A percentile compares a stretch with the other conserved stretches of the same genome.
phyloP scores from a whole-genome alignment of 148 eudicot species.

The Spergularia bocconei region DNA sequence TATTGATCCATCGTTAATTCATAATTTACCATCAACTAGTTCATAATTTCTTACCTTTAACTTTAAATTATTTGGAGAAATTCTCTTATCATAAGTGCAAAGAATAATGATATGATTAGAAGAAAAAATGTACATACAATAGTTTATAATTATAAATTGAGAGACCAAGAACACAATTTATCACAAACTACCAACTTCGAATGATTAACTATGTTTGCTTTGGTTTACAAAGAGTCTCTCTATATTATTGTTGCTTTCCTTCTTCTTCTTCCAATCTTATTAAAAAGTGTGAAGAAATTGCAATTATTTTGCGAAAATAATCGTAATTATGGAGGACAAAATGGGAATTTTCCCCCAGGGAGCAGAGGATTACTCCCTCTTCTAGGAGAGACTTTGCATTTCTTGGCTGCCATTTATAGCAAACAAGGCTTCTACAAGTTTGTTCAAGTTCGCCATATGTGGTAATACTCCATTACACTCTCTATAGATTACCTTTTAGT shows the following conservation, averaged over 20 bases:
- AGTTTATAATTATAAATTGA: not conserved
- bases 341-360: conserved; percentile 31
- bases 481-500: not conserved
- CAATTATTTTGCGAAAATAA: not conserved
- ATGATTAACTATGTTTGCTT: not conserved
- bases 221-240: not conserved
- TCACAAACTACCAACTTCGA: not conserved
- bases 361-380: conserved; percentile 34
- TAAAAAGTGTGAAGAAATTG: conserved; percentile 20
- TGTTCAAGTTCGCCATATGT: conserved; percentile 34
- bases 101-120: not conserved
- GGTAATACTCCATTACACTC: conserved; percentile 21
- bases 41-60: no score
- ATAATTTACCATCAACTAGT: no score
- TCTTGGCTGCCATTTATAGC: conserved; percentile 39
- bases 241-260: not conserved
- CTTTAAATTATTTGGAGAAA: no score
- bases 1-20: no score
- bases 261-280: conserved; percentile 6
- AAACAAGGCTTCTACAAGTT: conserved; percentile 44
- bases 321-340: conserved; percentile 8
- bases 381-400: conserved; percentile 51
- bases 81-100: no score
- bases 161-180: not conserved
- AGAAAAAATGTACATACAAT: no score